phyloP scores from a whole-genome alignment of 225 moss, liverwort and hornwort genomes.

The Sphagnum tenellum region DNA sequence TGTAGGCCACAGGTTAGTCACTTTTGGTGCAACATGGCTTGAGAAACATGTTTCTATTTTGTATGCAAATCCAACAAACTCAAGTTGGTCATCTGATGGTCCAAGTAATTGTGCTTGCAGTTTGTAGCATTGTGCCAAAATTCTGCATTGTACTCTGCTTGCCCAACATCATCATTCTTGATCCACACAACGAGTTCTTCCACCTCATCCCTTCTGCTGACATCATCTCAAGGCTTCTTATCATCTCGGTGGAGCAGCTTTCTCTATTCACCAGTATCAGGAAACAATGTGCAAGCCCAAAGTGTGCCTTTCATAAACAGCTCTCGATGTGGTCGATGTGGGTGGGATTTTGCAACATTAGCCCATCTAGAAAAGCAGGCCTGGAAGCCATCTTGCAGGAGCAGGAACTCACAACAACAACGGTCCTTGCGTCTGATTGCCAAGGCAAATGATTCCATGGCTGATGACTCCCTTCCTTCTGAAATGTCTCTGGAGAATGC shows the following conservation, averaged over 20 bases:
- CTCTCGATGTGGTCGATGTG: conserved; percentile 4
- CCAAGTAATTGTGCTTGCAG: conserved; percentile 3
- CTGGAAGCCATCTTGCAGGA: conserved; percentile 1
- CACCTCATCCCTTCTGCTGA: conserved; percentile 15
- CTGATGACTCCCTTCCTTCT: conserved; percentile 79
- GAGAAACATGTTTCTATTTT: neutral
- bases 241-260: conserved; percentile 19
- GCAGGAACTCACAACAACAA: conserved; percentile 14
- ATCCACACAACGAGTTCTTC: conserved; percentile 15
- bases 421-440: conserved; percentile 54
- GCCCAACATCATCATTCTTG: conserved; percentile 6
- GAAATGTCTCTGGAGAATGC: conserved; percentile 84
- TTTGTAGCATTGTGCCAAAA: conserved; percentile 20
- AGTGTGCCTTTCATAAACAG: conserved; percentile 12
- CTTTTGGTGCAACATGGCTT: neutral
- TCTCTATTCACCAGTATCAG: conserved; percentile 16
- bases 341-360: conserved; percentile 15
- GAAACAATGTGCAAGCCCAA: conserved; percentile 8
- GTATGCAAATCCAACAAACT: neutral
- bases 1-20: conserved; percentile 26
- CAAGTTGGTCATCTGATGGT: conserved; percentile 10
- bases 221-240: conserved; percentile 14
- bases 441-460: conserved; percentile 59
- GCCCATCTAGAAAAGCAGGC: conserved; percentile 12
- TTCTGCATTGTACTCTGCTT: conserved; percentile 8